Conservation (phyloP, 345 rosid genomes). For the Aurinia saxatilis region DNA sequence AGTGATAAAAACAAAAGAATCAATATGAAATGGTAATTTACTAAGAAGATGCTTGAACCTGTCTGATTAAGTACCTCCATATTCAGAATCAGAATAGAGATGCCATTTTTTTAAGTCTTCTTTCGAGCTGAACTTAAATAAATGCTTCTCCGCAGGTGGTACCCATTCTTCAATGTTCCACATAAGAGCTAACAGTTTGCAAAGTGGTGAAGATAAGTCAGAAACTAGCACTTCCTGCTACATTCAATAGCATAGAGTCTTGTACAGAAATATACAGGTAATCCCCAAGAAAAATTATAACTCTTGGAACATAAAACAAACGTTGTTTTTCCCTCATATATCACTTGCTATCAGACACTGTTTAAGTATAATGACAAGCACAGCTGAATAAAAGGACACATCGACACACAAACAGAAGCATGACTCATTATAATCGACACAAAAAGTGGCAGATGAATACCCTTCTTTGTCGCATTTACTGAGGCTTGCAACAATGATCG, state of each 20-base stretch:
- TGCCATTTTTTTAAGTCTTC: constrained; percentile 92
- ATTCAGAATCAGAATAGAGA: constrained; percentile 90
- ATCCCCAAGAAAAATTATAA: background rate
- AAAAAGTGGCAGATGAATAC: constrained; percentile 28
- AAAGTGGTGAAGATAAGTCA: constrained; percentile 14
- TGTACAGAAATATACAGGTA: no score
- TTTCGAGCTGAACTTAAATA: constrained; percentile 69
- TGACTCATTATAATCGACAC: background rate
- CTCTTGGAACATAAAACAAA: background rate
- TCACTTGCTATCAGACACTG: background rate
- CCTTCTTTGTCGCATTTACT: constrained; percentile 76
- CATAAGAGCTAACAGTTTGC: constrained; percentile 51
- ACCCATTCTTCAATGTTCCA: constrained; percentile 87
- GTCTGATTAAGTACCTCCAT: constrained; percentile 58
- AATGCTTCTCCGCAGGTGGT: constrained; percentile 67
- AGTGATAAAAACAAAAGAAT: no score
- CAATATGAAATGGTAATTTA: background rate
- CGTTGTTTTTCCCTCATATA: background rate
- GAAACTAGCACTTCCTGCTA: background rate
- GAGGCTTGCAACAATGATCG: constrained; percentile 79
- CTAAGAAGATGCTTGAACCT: background rate
- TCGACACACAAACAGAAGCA: background rate
- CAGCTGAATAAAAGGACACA: background rate
- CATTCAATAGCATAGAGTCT: constrained; percentile 1
- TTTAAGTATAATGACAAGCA: background rate